Base-by-base conservation (phyloP, 2,329 filamentous ascomycete species). In the Arthrobotrys conoides region DNA sequence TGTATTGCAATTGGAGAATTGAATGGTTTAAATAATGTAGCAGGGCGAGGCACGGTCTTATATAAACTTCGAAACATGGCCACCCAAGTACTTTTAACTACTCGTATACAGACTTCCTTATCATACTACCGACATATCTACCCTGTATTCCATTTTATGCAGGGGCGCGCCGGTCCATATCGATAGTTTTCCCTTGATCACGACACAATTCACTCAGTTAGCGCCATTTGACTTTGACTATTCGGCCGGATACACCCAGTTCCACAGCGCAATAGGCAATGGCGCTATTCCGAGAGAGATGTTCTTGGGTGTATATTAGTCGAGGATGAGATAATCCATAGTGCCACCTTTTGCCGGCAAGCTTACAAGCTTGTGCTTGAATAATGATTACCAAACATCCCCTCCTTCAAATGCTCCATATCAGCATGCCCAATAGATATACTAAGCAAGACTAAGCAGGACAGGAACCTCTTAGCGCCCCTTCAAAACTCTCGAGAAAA, bases 361-460 rank as follows among this genome's bases (percentile, higher is more conserved):
- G 27, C 12, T 24, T 51, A 2, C n/a, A n/a, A n/a, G n/a, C n/a
- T n/a, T n/a, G 9, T 27, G 71, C 55, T 65, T 68, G 41, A 24
- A 68, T 68, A 75, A 76, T 65, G 65, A 70, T 76, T 76, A 69
- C 65, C 38, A 46, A 76, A 63, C 64, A 55, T 55, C 18, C 48
- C 6, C 44, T 16, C 20, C 30, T 36, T 3, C 9, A 24, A n/a
- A 14, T n/a, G n/a, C 16, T 9, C 63, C 33, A 36, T n/a, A 46
- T 16, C 5, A 46, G n/a, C 44, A n/a, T 46, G 44, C 1, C 27
- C 36, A 24, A 8, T 14, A 20, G 63, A 36, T 53, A 41, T 67
- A 33, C 33, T 55, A 53, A 51, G 33, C 57, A 61, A 61, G 57
- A 61, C 57, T 61, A 53, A 67, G 44, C 64, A 53, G 18, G 24